Evolutionary conservation across 495 filamentous ascomycete genomes (phyloP), one percentile per base, ranked within the genome.

Genomic region (Aspergillus avenaceus): DNA sequence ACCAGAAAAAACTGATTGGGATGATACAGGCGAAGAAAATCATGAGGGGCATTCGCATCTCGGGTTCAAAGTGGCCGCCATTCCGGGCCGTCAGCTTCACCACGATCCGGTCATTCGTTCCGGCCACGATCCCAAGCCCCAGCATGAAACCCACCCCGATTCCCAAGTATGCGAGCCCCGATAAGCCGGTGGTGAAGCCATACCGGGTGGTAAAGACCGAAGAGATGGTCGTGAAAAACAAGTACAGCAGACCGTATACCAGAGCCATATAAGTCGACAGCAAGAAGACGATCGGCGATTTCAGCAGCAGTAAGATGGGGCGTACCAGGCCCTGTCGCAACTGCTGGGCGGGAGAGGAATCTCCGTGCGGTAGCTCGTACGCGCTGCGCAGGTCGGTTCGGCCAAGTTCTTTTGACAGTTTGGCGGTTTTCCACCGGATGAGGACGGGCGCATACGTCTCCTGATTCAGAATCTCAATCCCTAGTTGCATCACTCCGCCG

Each of bases 11-110:
- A 23, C 58, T 58, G 51, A 57, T 52, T 12, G 57, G 62, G 2
- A 70, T 19, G 28, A 73, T 55, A 8, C 83, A 49, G 0, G 79
- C 67, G 14, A 77, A 81, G 8, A 82, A 73, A 31, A 84, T 62
- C 76, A 85, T 83, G n/a, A 81, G 67, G 0, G 83, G 84, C 0
- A 86, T 74, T 12, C 87, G 76, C 72, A 83, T 78, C 59, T 84
- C 81, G 0, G 83, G 82, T 58, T 81, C 74, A 45, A 77, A 76
- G 8, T 78, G 70, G 32, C 79, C 81, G 27, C 59, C 56, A 53
- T 82, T 83, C 24, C 65, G 60, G 5, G 56, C 57, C 54, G 82
- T 84, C 14, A 85, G 72, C 21, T 59, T 59, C 21, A 67, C 58
- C 57, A 86, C 82, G 50, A 86, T 68, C 57, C 71, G 73, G 41